phyloP scores from a whole-genome alignment of 805 yeast species.

The Kodamaea hsintzibuensis region DNA sequence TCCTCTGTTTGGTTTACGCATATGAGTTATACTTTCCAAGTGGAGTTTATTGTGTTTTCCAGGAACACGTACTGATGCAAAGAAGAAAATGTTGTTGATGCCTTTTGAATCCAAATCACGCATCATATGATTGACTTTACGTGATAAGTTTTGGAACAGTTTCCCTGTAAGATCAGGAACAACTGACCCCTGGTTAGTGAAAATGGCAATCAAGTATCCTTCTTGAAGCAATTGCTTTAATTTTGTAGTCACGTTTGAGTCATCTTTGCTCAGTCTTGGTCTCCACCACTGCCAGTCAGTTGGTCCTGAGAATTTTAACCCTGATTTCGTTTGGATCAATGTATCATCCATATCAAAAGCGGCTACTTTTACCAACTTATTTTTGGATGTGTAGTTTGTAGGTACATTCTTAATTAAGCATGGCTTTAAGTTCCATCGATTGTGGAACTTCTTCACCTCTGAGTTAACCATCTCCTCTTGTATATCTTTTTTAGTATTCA shows the following conservation, averaged over 20 bases:
- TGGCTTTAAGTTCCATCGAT: conserved; percentile 6
- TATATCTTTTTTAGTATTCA: neutral
- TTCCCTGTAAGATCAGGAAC: conserved; percentile 38
- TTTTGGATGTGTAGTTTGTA: neutral
- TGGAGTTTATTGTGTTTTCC: conserved; percentile 13
- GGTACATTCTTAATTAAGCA: conserved; percentile 6
- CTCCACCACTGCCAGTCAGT: conserved; percentile 71
- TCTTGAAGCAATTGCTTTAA: conserved; percentile 23
- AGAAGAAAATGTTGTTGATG: conserved; percentile 35
- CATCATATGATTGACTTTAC: conserved; percentile 42
- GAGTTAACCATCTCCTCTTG: neutral
- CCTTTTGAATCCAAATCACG: conserved; percentile 17
- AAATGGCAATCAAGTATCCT: conserved; percentile 56
- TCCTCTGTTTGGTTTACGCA: conserved; percentile 77
- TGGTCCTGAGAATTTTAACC: conserved; percentile 53
- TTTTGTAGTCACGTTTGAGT: conserved; percentile 21
- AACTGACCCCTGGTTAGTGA: conserved; percentile 84
- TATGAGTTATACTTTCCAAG: conserved; percentile 13
- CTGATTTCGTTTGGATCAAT: conserved; percentile 64
- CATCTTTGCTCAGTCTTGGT: conserved; percentile 11
- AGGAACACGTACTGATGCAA: conserved; percentile 65
- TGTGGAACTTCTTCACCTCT: conserved; percentile 1
- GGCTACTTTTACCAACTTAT: conserved; percentile 40
- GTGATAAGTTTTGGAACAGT: conserved; percentile 40
- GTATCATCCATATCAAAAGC: conserved; percentile 90